Conservation (phyloP, 139 green algal species). For the Chlorella vulgaris region DNA sequence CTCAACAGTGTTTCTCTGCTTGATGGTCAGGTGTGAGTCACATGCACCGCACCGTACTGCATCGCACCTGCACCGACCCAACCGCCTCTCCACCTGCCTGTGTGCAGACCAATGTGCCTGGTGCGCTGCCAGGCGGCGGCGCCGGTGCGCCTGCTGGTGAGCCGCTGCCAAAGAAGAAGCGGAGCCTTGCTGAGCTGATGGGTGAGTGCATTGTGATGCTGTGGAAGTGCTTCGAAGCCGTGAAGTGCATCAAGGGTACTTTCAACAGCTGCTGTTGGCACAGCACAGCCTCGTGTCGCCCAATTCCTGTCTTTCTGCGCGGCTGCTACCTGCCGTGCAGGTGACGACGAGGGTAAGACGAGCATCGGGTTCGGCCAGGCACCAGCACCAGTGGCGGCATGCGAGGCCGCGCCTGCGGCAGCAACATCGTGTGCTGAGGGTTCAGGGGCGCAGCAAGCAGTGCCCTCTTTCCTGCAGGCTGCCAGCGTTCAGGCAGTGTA, state of each 20-base stretch:
- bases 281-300: not conserved
- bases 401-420: not conserved
- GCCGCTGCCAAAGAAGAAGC: conserved; percentile 38
- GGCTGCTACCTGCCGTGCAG: not conserved
- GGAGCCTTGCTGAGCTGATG: conserved; percentile 61
- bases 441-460: not conserved
- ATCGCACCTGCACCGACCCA: not conserved
- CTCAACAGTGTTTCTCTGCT: not conserved
- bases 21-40: not conserved
- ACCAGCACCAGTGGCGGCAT: not conserved
- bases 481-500: conserved; percentile 39
- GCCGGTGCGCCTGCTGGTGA: not conserved
- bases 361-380: conserved; percentile 42
- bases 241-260: not conserved
- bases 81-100: not conserved
- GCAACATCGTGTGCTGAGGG: not conserved
- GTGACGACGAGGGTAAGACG: conserved; percentile 16
- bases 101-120: conserved; percentile 14
- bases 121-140: not conserved
- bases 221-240: not conserved
- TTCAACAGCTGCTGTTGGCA: too few species aligned
- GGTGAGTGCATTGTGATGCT: conserved; percentile 9
- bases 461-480: conserved; percentile 54
- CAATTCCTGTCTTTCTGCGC: not conserved
- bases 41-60: not conserved